phyloP scores from a whole-genome alignment of 345 rosid species.

The Moricandia moricandioides region DNA sequence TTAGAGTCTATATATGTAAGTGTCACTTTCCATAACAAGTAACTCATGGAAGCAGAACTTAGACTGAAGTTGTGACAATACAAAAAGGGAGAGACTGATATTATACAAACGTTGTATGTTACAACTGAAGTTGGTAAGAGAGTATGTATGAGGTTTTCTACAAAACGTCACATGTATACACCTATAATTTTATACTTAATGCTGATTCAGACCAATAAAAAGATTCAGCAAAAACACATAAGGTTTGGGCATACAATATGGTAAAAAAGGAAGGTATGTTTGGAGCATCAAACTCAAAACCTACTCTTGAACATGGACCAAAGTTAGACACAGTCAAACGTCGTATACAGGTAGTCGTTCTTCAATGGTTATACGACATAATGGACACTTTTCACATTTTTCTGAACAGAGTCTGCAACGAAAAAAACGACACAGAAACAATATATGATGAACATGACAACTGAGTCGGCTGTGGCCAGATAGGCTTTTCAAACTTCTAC shows the following conservation, averaged over 20 bases:
- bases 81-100: background rate
- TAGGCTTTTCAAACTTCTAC: background rate
- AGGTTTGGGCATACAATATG: conserved; percentile 1
- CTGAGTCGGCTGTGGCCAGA: background rate
- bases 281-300: conserved; percentile 33
- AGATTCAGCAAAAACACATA: conserved; percentile 34
- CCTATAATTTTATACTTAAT: conserved; percentile 28
- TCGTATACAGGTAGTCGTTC: conserved; percentile 88
- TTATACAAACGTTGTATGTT: conserved; percentile 8
- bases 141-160: conserved; percentile 8
- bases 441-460: conserved; percentile 3
- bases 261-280: conserved; percentile 16
- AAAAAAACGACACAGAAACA: conserved; percentile 1
- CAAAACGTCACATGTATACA: background rate
- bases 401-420: conserved; percentile 72
- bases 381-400: conserved; percentile 88
- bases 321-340: conserved; percentile 49
- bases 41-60: background rate
- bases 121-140: conserved; percentile 10
- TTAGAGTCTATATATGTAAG: too few relatives aligned
- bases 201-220: conserved; percentile 35
- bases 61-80: background rate
- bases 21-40: too few relatives aligned
- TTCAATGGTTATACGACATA: conserved; percentile 69
- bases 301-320: conserved; percentile 10